Base-by-base conservation (phyloP, 1,284 basidiomycete genomes). In the Psilocybe mexicana region DNA sequence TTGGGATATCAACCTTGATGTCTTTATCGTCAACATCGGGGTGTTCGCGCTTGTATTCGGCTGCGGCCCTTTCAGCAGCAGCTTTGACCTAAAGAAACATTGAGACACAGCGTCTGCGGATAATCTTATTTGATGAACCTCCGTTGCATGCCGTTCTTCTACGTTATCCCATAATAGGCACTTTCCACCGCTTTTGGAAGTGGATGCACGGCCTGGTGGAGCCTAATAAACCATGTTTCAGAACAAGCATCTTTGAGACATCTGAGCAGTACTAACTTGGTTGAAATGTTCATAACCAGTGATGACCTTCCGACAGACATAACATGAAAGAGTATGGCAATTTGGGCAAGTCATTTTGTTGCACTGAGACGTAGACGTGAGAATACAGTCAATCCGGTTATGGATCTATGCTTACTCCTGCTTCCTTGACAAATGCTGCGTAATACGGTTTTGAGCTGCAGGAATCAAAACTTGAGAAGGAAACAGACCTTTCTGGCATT, bases 291-390 rank as follows among this genome's bases (percentile, higher is more conserved):
- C 85, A 67, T 94, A 94, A 0, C 91, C 89, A 1, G 59, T 72
- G 42, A 94, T 87, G 35, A 85, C 65, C 64, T 88, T 67, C 23
- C 89, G 81, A 68, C 92, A 94, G 14, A 90, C 76, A 68, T 94
- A 94, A 70, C 92, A 94, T 0, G 86, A 91, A 26, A 88, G 42
- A 0, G 90, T 86, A 2, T 55, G 59, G 65, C 92, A 94, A 57
- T 85, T 75, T 1, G 84, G 79, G 65, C 92, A 94, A 11, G 75
- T 80, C 85, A 92, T 91, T 69, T 91, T 92, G 77, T 92, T 92
- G 73, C 90, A 92, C 87, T 91, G 63, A 18, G 11, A 3, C 30
- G 25, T 14, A 42, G 50, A 42, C 2, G 33, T 55, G 23, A 55
- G 33, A 43, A 26, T n/a, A 12, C 12, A 10, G 42, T 35, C 7